Percentiles rank a stretch among this genome's conserved stretches.
Conservation (phyloP, 192 early-diverging fungal genomes). For the Umbelopsis vinacea region DNA sequence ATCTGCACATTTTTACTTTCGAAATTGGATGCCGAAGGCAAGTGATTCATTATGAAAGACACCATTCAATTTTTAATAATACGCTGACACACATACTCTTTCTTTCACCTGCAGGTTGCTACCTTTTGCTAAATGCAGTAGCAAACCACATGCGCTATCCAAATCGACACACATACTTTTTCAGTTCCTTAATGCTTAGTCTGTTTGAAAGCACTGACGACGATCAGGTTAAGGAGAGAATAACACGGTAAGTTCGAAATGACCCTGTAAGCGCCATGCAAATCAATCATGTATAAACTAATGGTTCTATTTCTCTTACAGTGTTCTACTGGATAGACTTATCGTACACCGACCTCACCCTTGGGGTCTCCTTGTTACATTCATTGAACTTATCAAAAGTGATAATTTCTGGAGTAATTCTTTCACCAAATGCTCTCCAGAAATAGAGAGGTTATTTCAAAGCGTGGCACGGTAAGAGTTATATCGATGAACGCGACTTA, state of each 20-base stretch:
- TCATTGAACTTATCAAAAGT: conserved; percentile 95
- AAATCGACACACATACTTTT: conserved; percentile 95
- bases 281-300: background rate
- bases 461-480: conserved; percentile 57
- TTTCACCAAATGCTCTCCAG: conserved; percentile 70
- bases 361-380: conserved; percentile 95
- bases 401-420: conserved; percentile 64
- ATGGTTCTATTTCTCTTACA: conserved; percentile 24
- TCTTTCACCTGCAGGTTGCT: conserved; percentile 56
- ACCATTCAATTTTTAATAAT: conserved; percentile 13
- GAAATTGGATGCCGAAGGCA: conserved; percentile 78
- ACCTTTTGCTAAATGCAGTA: conserved; percentile 86
- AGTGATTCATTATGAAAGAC: background rate
- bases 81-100: background rate
- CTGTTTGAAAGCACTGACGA: conserved; percentile 78
- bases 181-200: conserved; percentile 83
- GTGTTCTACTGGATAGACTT: conserved; percentile 93
- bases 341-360: conserved; percentile 98
- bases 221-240: conserved; percentile 92
- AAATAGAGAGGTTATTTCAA: conserved; percentile 79
- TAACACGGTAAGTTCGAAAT: conserved; percentile 65
- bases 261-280: background rate
- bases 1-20: conserved; percentile 17
- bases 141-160: conserved; percentile 97
- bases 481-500: background rate